Conservation (phyloP, 2,329 filamentous ascomycete genomes). For the Fusarium lyarnte region DNA sequence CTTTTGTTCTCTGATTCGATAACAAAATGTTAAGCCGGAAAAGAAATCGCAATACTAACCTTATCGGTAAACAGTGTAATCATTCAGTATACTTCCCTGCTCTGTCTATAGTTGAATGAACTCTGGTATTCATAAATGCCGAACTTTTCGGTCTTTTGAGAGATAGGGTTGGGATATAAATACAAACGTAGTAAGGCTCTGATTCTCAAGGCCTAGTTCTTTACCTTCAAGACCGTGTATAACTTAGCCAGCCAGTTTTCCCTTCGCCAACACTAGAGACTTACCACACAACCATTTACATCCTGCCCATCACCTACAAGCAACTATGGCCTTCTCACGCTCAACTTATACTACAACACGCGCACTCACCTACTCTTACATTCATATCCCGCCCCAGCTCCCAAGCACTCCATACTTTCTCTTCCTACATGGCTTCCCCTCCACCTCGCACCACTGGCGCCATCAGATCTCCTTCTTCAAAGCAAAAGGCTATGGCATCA, state of each 20-base stretch:
- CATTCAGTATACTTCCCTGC: too few species aligned
- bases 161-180: not conserved
- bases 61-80: not conserved
- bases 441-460: not conserved
- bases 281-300: not conserved
- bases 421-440: not conserved
- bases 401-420: not conserved
- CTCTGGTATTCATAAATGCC: fast-evolving
- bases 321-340: not conserved
- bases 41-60: not conserved
- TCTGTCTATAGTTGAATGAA: fast-evolving
- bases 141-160: not conserved
- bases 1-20: not conserved
- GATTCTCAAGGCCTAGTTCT: fast-evolving
- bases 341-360: not conserved
- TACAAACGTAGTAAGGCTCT: fast-evolving
- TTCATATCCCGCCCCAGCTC: not conserved
- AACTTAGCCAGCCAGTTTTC: fast-evolving
- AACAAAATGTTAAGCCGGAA: not conserved
- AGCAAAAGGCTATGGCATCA: not conserved
- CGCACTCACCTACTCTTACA: not conserved
- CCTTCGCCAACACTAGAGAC: fast-evolving
- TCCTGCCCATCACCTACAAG: fast-evolving
- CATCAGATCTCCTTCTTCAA: not conserved
- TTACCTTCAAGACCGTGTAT: fast-evolving